Conservation (phyloP, 257 asterid genomes). For the Phtheirospermum japonicum region DNA sequence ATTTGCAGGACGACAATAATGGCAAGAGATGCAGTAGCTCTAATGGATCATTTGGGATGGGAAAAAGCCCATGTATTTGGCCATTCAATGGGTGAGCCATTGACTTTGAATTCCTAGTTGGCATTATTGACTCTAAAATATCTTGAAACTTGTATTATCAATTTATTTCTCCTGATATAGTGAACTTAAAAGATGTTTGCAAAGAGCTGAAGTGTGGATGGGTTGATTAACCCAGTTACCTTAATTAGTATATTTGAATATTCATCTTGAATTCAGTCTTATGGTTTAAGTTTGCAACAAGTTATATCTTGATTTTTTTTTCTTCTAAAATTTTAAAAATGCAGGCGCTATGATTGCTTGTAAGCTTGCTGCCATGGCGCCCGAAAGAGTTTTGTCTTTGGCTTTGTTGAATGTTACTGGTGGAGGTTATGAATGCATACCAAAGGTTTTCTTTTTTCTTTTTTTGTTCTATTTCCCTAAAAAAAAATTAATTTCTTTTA, state of each 20-base stretch:
- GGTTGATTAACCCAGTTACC: no score
- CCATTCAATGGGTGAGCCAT: slow-evolving; percentile 93
- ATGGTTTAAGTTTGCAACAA: no score
- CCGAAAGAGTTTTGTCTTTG: slow-evolving; percentile 68
- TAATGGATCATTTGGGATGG: slow-evolving; percentile 98
- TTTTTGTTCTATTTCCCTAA: no score
- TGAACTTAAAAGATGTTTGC: no score
- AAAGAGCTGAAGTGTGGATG: no score
- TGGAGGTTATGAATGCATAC: slow-evolving; percentile 95
- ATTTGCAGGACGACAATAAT: slow-evolving; percentile 66
- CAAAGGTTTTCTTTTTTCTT: slow-evolving; percentile 50
- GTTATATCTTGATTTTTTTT: no score
- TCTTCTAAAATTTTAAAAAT: no score
- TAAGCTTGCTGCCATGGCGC: slow-evolving; percentile 87
- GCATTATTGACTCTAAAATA: slow-evolving; percentile 29
- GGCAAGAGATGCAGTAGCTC: slow-evolving; percentile 94
- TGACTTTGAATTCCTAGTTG: slow-evolving; percentile 29
- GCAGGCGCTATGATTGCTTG: slow-evolving; percentile 98
- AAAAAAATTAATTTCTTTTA: no score
- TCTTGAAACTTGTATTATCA: no score
- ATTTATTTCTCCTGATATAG: no score
- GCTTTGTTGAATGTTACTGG: slow-evolving; percentile 96
- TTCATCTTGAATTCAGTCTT: slow-evolving; percentile 5
- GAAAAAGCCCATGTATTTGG: slow-evolving; percentile 87
- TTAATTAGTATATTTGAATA: background rate